phyloP scores from a whole-genome alignment of 768 basidiomycete species.

The Suillus subaureus region DNA sequence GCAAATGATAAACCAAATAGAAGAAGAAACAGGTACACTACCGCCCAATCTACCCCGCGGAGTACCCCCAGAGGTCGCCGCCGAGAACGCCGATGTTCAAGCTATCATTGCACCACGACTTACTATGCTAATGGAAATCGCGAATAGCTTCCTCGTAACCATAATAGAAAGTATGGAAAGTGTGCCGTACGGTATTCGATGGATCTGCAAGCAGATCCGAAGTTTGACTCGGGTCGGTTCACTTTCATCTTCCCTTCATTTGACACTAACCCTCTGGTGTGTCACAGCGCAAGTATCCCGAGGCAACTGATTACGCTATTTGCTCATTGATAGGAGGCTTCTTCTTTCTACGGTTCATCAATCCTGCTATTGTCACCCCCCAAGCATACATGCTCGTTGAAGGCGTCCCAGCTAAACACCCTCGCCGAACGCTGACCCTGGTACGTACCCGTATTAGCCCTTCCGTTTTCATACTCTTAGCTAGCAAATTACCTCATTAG shows the following conservation, averaged over 20 bases:
- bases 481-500: constrained; percentile 40
- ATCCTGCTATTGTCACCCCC: constrained; percentile 98
- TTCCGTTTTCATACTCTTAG: background rate
- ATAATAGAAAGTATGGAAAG: constrained; percentile 99
- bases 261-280: constrained; percentile 10
- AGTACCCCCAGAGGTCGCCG: constrained; percentile 92
- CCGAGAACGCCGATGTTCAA: constrained; percentile 93
- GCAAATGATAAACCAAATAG: constrained; percentile 99
- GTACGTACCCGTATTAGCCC: constrained; percentile 37
- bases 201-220: constrained; percentile 99
- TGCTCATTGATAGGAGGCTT: constrained; percentile 99
- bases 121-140: constrained; percentile 99
- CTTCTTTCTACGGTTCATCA: constrained; percentile 99
- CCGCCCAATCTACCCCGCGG: constrained; percentile 91
- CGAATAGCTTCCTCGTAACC: constrained; percentile 94
- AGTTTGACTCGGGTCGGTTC: constrained; percentile 86
- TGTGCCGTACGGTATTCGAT: constrained; percentile 98
- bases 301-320: constrained; percentile 97
- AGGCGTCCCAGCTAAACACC: constrained; percentile 96
- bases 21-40: constrained; percentile 92
- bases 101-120: constrained; percentile 96
- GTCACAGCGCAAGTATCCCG: constrained; percentile 93
- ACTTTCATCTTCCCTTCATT: constrained; percentile 11
- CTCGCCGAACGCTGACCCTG: constrained; percentile 92
- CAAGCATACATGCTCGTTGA: constrained; percentile 99